phyloP scores from a whole-genome alignment of 306 rosid genomes.

The Quercus cerris region DNA sequence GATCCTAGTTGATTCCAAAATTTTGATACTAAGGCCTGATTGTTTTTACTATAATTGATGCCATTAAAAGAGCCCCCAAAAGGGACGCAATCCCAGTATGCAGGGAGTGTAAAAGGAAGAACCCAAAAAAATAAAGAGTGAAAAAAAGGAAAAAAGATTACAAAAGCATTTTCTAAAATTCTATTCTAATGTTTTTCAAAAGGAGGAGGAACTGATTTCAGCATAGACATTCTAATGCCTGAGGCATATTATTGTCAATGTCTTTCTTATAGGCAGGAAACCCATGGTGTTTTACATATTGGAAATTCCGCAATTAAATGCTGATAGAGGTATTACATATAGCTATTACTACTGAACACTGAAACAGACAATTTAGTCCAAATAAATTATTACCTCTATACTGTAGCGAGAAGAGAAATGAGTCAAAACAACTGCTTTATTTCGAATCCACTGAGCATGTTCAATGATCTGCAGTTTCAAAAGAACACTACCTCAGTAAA shows the following conservation, averaged over 20 bases:
- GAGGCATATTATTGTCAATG: background rate
- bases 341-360: background rate
- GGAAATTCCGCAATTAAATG: background rate
- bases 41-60: no score
- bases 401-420: constrained; percentile 93
- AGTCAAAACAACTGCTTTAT: constrained; percentile 80
- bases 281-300: background rate
- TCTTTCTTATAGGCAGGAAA: background rate
- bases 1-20: no score
- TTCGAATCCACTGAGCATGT: constrained; percentile 88
- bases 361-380: background rate
- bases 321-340: background rate
- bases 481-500: constrained; percentile 1
- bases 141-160: no score
- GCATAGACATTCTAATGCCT: background rate
- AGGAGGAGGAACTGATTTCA: background rate
- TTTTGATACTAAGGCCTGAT: no score
- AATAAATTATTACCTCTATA: constrained; percentile 61
- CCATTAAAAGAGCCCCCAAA: no score
- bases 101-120: no score
- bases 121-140: no score
- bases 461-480: constrained; percentile 58
- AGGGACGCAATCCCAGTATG: no score
- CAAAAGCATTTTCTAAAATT: no score
- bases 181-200: background rate